phyloP scores from a whole-genome alignment of 169 alveolate genomes.

The Prorocentrum cordatum region DNA sequence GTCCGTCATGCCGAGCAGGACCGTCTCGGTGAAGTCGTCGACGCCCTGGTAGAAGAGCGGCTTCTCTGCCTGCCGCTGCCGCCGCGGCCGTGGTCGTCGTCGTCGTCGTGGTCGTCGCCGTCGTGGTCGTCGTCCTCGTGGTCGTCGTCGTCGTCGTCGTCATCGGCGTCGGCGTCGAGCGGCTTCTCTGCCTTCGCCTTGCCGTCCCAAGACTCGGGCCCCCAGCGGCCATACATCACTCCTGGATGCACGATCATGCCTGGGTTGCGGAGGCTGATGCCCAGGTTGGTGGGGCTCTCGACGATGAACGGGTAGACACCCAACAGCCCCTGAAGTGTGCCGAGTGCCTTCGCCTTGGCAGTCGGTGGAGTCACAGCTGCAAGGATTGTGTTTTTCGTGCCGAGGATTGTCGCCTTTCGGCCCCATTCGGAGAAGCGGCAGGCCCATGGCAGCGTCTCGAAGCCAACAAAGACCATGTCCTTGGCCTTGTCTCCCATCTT shows the following conservation, averaged over 20 bases:
- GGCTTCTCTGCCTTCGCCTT: background rate
- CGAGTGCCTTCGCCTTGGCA: slow-evolving; percentile 10
- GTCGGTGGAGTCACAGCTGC: background rate
- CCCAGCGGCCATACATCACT: slow-evolving; percentile 27
- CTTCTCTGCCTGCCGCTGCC: background rate
- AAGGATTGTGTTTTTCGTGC: slow-evolving; percentile 6
- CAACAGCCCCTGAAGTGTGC: slow-evolving; percentile 11
- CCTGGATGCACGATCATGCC: slow-evolving; percentile 44
- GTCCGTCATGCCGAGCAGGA: slow-evolving; percentile 1
- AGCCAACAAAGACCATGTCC: background rate
- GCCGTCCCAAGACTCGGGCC: slow-evolving; percentile 31
- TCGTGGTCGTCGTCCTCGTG: too few species aligned
- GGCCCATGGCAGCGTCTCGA: slow-evolving; percentile 6
- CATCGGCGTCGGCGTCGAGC: too few species aligned
- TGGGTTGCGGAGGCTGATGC: slow-evolving; percentile 27
- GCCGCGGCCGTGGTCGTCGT: background rate
- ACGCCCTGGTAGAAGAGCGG: slow-evolving; percentile 49
- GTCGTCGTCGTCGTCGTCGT: too few species aligned
- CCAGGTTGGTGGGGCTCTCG: slow-evolving; percentile 37
- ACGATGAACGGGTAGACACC: slow-evolving; percentile 15
- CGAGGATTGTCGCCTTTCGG: slow-evolving; percentile 17
- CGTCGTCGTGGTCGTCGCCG: too few species aligned
- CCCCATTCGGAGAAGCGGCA: slow-evolving; percentile 54
- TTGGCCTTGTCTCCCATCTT: slow-evolving; percentile 38
- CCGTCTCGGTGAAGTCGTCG: slow-evolving; percentile 43